Percentiles rank a stretch among this genome's conserved stretches.
Evolutionary conservation across 2,329 filamentous ascomycete genomes (phyloP).

Genomic region (Geosmithia morbida): DNA sequence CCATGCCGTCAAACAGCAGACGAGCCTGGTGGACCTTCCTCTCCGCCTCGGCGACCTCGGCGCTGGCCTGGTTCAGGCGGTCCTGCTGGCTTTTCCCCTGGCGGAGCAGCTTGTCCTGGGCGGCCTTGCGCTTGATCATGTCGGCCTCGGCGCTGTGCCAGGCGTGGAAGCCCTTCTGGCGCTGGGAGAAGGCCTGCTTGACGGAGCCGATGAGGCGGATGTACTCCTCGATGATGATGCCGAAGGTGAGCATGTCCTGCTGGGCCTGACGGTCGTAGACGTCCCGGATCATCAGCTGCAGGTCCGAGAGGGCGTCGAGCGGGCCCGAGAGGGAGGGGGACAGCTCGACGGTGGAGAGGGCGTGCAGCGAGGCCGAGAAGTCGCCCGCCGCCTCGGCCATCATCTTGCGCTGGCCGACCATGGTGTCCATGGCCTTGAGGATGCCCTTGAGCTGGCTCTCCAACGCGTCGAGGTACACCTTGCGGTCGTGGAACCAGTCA

Average conservation of each 20-base stretch:
- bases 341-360: slow-evolving; percentile 82
- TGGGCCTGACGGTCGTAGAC: slow-evolving; percentile 94
- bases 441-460: slow-evolving; percentile 83
- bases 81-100: slow-evolving; percentile 96
- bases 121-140: slow-evolving; percentile 73
- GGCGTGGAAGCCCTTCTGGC: slow-evolving; percentile 88
- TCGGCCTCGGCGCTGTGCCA: slow-evolving; percentile 90
- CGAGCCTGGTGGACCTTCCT: slow-evolving; percentile 82
- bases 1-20: slow-evolving; percentile 94
- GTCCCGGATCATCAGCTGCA: slow-evolving; percentile 87
- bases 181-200: slow-evolving; percentile 82
- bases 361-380: slow-evolving; percentile 85
- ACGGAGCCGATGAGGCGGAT: slow-evolving; percentile 90
- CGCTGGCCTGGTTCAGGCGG: slow-evolving; percentile 78
- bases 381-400: slow-evolving; percentile 88
- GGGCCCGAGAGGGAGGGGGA: slow-evolving; percentile 79
- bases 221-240: slow-evolving; percentile 97
- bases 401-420: slow-evolving; percentile 82
- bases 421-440: slow-evolving; percentile 85
- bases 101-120: slow-evolving; percentile 86
- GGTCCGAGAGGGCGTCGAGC: slow-evolving; percentile 78
- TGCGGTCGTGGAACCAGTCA: slow-evolving; percentile 98
- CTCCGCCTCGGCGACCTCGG: slow-evolving; percentile 91
- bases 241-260: slow-evolving; percentile 89
- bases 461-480: slow-evolving; percentile 84